phyloP scores from a whole-genome alignment of 23 red algal species.

The Gracilaria domingensis region DNA sequence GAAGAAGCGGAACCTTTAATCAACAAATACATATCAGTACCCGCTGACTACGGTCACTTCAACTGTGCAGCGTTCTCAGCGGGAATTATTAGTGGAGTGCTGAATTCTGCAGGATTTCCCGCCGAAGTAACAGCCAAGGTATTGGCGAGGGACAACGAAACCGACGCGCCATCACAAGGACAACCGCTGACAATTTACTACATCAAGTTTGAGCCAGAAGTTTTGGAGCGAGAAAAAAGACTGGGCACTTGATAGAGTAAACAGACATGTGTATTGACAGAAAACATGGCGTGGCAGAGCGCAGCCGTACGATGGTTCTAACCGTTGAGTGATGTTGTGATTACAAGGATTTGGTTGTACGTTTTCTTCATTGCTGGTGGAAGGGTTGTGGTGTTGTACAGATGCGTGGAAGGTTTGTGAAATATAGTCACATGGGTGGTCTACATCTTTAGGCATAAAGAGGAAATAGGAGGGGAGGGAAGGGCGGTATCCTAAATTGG shows the following conservation, averaged over 20 bases:
- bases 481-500: background rate
- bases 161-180: constrained; percentile 8
- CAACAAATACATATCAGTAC: constrained; percentile 92
- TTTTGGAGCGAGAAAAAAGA: constrained; percentile 73
- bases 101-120: constrained; percentile 80
- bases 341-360: background rate
- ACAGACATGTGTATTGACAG: background rate
- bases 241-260: constrained; percentile 26
- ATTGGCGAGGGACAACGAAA: constrained; percentile 44
- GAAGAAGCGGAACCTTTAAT: constrained; percentile 92
- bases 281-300: background rate
- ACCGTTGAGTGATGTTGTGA: background rate
- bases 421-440: constrained; percentile 22
- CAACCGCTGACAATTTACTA: constrained; percentile 85
- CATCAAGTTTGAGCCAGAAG: constrained; percentile 77
- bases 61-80: constrained; percentile 94
- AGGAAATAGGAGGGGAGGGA: background rate
- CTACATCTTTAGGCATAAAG: constrained; percentile 25
- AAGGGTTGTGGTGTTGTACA: background rate
- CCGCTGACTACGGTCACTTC: constrained; percentile 88
- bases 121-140: constrained; percentile 75
- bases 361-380: background rate
- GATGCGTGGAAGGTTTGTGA: background rate
- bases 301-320: background rate
- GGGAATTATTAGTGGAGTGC: constrained; percentile 84